These are phyloP conservation scores for Colletotrichum sp. DNA, from an alignment of 2,329 filamentous ascomycete species.

Conservation along the genomic window DNA sequence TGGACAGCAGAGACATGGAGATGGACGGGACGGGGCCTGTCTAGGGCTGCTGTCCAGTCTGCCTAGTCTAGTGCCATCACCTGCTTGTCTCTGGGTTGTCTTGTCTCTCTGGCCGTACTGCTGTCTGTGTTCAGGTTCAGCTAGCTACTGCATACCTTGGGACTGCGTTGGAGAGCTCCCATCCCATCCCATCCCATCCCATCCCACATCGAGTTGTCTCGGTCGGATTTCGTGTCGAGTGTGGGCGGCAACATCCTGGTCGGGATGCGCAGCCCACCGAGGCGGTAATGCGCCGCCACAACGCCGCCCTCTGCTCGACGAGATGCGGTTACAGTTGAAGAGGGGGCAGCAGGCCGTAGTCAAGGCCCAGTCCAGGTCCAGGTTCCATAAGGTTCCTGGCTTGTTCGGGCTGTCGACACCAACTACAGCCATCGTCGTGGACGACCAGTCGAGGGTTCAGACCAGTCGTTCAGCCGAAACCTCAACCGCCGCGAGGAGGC, in stretches of 20 bases:
- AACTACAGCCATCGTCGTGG: neutral
- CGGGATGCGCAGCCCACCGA: slow-evolving; percentile 6
- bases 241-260: slow-evolving; percentile 1
- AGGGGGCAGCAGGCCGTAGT: neutral
- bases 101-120: neutral
- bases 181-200: neutral
- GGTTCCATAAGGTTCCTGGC: neutral
- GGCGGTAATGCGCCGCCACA: slow-evolving; percentile 14
- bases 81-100: neutral
- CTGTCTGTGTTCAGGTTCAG: neutral
- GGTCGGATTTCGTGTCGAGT: neutral
- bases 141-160: neutral
- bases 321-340: neutral
- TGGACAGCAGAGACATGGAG: neutral
- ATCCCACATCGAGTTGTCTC: neutral
- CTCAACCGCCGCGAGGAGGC: neutral
- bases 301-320: neutral
- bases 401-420: neutral
- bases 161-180: neutral
- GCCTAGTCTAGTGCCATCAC: neutral
- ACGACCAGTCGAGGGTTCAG: neutral
- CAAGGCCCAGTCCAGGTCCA: neutral
- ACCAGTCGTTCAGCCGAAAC: slow-evolving; percentile 10
- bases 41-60: neutral
- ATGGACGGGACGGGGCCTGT: neutral